Percentiles rank a stretch among this genome's conserved stretches.
These are phyloP conservation scores for Gnomoniopsis sp. DNA, from an alignment of 2,329 filamentous ascomycete genomes.

Conservation along the genomic window DNA sequence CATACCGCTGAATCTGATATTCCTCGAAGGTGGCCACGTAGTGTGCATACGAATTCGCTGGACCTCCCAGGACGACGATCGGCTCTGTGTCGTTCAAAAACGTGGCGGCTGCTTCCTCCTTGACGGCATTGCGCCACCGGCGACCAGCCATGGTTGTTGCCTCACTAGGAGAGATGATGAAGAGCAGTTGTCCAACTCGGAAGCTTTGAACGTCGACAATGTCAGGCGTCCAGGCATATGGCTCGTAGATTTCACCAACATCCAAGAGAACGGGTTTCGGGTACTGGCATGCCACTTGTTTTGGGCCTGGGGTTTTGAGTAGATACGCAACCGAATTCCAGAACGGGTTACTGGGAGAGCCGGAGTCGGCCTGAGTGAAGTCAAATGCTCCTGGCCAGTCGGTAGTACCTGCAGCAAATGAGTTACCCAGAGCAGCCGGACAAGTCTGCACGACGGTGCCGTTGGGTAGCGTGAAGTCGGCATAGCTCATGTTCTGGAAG, in stretches of 20 bases:
- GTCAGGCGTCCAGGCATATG: constrained; percentile 85
- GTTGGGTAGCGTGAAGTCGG: constrained; percentile 69
- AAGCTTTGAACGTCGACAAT: constrained; percentile 84
- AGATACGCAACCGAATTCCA: constrained; percentile 73
- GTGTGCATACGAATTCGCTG: constrained; percentile 78
- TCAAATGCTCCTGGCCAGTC: constrained; percentile 87
- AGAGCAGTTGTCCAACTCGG: constrained; percentile 77
- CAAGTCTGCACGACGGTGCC: constrained; percentile 71
- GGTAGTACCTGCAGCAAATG: constrained; percentile 85
- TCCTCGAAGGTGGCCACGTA: constrained; percentile 32
- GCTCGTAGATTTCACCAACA: constrained; percentile 69
- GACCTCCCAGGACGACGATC: constrained; percentile 76
- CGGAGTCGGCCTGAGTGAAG: constrained; percentile 79
- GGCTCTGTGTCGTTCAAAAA: constrained; percentile 48
- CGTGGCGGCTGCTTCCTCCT: constrained; percentile 41
- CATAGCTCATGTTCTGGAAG: constrained; percentile 74
- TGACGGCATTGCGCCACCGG: constrained; percentile 74
- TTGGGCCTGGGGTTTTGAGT: constrained; percentile 63
- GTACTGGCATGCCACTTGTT: constrained; percentile 71
- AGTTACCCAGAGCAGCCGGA: constrained; percentile 81
- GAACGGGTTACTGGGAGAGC: constrained; percentile 68
- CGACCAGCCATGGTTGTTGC: constrained; percentile 89
- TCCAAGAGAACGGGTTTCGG: constrained; percentile 85
- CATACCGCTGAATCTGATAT: constrained; percentile 81
- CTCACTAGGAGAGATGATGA: constrained; percentile 83